A percentile compares a stretch with the other conserved stretches of the same genome.
Evolutionary conservation across 1,284 basidiomycete species (phyloP).

Genomic region (Cutaneotrichosporon spelunceum): DNA sequence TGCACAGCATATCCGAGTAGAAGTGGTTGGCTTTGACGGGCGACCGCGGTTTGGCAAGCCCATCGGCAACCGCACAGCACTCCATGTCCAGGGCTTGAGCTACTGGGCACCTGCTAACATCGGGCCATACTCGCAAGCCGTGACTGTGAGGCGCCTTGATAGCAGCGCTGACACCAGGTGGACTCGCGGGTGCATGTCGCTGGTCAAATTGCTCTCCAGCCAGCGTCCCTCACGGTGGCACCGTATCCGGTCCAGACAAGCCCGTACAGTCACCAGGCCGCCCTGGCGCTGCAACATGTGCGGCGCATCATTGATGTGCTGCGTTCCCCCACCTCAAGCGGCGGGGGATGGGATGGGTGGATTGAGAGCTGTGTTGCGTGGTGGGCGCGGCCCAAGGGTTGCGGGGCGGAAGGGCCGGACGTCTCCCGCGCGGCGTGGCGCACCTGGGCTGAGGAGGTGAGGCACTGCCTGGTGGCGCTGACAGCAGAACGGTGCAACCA

Average conservation of each 20-base stretch:
- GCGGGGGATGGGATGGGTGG: constrained; percentile 63
- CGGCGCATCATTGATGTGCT: constrained; percentile 64
- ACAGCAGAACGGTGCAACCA: constrained; percentile 30
- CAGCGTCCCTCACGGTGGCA: constrained; percentile 68
- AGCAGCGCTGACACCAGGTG: constrained; percentile 54
- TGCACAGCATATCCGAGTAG: constrained; percentile 63
- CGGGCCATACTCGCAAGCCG: constrained; percentile 93
- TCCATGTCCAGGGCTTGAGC: constrained; percentile 92
- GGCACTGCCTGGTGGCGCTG: constrained; percentile 13
- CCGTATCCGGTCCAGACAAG: constrained; percentile 48
- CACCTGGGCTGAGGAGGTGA: constrained; percentile 33
- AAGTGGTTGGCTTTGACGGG: constrained; percentile 65
- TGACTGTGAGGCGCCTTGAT: constrained; percentile 60
- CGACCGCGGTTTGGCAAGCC: not conserved
- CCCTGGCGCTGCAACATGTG: constrained; percentile 77
- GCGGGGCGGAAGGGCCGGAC: constrained; percentile 46
- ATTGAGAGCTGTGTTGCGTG: constrained; percentile 66
- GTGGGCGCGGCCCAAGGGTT: constrained; percentile 51
- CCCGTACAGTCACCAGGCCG: constrained; percentile 52
- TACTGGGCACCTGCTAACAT: constrained; percentile 99
- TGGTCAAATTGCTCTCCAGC: constrained; percentile 90
- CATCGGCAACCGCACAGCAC: constrained; percentile 56
- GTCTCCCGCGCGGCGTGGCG: constrained; percentile 55
- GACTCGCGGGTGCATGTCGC: constrained; percentile 77
- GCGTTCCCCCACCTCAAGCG: constrained; percentile 54